These are phyloP conservation scores for Plectosphaerella plurivora DNA, from an alignment of 2,329 filamentous ascomycete species.

Conservation along the genomic window DNA sequence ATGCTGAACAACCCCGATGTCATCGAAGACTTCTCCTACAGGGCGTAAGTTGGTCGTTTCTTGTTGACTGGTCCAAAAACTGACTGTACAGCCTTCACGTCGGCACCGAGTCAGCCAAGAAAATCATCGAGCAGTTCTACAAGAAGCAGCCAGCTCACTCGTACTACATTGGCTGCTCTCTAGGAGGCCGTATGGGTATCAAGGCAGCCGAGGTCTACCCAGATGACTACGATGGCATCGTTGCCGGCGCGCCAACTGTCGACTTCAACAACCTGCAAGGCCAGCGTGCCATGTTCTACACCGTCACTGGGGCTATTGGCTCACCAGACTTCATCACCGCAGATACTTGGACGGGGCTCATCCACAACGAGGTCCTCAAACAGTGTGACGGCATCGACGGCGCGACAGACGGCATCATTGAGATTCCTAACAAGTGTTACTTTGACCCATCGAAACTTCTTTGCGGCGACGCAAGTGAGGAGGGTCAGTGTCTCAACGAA, in stretches of 20 bases:
- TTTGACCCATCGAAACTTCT: slow-evolving; percentile 31
- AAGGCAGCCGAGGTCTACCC: slow-evolving; percentile 49
- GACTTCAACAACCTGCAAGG: slow-evolving; percentile 27
- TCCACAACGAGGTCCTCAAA: slow-evolving; percentile 30
- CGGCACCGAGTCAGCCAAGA: slow-evolving; percentile 42
- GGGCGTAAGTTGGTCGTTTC: slow-evolving; percentile 14
- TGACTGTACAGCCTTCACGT: slow-evolving; percentile 31
- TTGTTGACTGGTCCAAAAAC: background rate
- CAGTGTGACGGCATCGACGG: slow-evolving; percentile 47
- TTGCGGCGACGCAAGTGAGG: slow-evolving; percentile 27
- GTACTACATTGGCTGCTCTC: slow-evolving; percentile 56
- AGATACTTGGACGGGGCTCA: slow-evolving; percentile 14
- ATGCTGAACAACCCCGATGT: slow-evolving; percentile 31
- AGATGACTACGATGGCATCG: slow-evolving; percentile 52
- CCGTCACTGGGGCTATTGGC: slow-evolving; percentile 29
- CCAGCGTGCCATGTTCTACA: slow-evolving; percentile 36
- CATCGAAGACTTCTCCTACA: slow-evolving; percentile 28
- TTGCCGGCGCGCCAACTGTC: slow-evolving; percentile 41
- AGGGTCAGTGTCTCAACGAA: slow-evolving; percentile 32
- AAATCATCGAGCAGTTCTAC: slow-evolving; percentile 44
- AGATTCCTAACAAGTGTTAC: slow-evolving; percentile 34
- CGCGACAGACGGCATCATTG: slow-evolving; percentile 40
- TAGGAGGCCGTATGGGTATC: slow-evolving; percentile 54
- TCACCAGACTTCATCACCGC: slow-evolving; percentile 19
- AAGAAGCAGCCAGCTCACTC: slow-evolving; percentile 28